Evolutionary conservation across 202 grass and related monocot genomes (phyloP), one percentile per base, ranked within the genome.

Genomic region (Alloteropsis angusta): DNA sequence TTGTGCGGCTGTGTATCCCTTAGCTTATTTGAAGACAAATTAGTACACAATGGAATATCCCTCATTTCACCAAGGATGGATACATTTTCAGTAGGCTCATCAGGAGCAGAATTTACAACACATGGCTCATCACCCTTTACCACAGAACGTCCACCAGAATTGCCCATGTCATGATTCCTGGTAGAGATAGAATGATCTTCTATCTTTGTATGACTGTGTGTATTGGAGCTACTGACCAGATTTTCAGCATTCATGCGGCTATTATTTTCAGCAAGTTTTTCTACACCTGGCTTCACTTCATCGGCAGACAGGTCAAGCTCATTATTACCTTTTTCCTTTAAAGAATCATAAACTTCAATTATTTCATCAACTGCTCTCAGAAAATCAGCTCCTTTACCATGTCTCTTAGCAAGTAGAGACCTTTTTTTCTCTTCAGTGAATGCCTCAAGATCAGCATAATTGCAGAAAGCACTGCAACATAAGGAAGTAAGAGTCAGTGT

Each of bases 381-480:
- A 89, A 99, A 99, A 87, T 99, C 96, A 72, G 90, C 87, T 67
- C 92, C 96, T 93, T 95, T 99, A 62, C 96, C 92, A 35, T 99
- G 96, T 52, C 88, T 63, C 65, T 89, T 95, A 74, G 90, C 72
- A 74, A 93, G 85, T 56, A 99, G 71, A 72, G 84, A 87, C 74
- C 86, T 99, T 85, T 87, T 93, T 89, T 99, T 99, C 63, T 99
- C 96, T 74, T 99, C 92, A 25, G 90, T 95, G 84, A 99, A 99
- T 81, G 88, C 86, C 85, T 99, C 96, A 21, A 99, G 83, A 75
- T 99, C 96, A 79, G 92, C 64, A 87, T 93, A 99, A 71, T 86
- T 99, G 73, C 96, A 99, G 76, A 99, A 95, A 79, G 96, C 96
- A 82, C 96, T 99, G 86, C 37, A 84, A 67, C 54, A 61, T 55